phyloP scores from a whole-genome alignment of 192 early-diverging fungal species.

The Bifiguratus adelaidae region DNA sequence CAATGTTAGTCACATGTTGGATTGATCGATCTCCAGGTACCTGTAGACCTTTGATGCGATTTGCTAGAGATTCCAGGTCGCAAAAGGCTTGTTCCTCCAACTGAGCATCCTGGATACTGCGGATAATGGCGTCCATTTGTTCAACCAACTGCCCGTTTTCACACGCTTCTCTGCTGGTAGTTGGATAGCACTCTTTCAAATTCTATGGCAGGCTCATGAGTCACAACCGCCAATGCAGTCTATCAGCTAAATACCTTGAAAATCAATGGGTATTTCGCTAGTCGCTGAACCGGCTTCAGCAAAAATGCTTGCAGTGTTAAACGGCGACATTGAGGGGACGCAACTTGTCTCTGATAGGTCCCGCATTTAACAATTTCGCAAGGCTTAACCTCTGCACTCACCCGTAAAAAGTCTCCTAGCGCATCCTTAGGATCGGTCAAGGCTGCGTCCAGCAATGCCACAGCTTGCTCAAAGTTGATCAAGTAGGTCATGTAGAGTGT shows the following conservation, averaged over 20 bases:
- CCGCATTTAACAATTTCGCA: not conserved
- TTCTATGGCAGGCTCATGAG: not conserved
- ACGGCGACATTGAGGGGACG: constrained; percentile 19
- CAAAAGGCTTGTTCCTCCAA: not conserved
- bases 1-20: no score
- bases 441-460: not conserved
- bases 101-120: not conserved
- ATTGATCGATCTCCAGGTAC: no score
- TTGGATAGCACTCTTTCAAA: not conserved
- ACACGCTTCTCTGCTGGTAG: not conserved
- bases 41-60: not conserved
- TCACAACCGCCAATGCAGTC: not conserved
- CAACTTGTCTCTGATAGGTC: not conserved
- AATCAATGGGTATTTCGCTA: constrained; percentile 35
- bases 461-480: constrained; percentile 8
- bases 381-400: not conserved
- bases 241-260: constrained; percentile 23
- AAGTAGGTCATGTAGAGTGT: constrained; percentile 1
- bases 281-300: constrained; percentile 30
- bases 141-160: not conserved
- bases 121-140: not conserved
- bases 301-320: constrained; percentile 29
- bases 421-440: constrained; percentile 1
- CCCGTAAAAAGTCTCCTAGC: constrained; percentile 4
- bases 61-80: not conserved